Evolutionary conservation across 371 early-diverging fungal species (phyloP).

Genomic region (Synchytrium microbalum): DNA sequence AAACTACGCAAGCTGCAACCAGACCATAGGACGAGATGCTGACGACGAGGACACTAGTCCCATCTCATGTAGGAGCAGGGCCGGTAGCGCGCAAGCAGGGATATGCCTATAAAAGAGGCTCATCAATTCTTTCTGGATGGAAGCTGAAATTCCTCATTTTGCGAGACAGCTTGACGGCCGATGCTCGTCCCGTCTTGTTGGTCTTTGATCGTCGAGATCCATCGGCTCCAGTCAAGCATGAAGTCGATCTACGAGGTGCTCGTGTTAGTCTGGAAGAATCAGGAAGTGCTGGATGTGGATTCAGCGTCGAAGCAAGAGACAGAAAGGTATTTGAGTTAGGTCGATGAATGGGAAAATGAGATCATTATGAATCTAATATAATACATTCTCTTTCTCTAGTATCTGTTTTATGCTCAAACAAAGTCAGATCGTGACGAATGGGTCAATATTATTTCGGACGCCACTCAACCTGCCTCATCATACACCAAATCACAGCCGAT

Average conservation of each 20-base stretch:
- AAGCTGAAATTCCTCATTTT: background rate
- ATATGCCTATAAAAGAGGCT: background rate
- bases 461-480: background rate
- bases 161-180: background rate
- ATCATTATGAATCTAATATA: no score
- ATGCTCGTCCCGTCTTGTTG: background rate
- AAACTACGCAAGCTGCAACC: background rate
- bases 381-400: no score
- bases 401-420: slow-evolving; percentile 35
- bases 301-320: background rate
- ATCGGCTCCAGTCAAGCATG: background rate
- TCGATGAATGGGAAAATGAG: no score
- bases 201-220: background rate
- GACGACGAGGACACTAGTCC: background rate
- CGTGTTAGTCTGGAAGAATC: background rate
- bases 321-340: background rate
- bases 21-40: background rate
- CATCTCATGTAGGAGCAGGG: background rate
- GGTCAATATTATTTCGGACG: slow-evolving; percentile 11
- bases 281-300: background rate
- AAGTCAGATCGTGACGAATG: slow-evolving; percentile 36
- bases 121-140: background rate
- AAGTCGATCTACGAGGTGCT: background rate
- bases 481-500: background rate
- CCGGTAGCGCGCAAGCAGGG: background rate